These are phyloP conservation scores for Starmerella floricola DNA, from an alignment of 805 yeast genomes.

Conservation along the genomic window DNA sequence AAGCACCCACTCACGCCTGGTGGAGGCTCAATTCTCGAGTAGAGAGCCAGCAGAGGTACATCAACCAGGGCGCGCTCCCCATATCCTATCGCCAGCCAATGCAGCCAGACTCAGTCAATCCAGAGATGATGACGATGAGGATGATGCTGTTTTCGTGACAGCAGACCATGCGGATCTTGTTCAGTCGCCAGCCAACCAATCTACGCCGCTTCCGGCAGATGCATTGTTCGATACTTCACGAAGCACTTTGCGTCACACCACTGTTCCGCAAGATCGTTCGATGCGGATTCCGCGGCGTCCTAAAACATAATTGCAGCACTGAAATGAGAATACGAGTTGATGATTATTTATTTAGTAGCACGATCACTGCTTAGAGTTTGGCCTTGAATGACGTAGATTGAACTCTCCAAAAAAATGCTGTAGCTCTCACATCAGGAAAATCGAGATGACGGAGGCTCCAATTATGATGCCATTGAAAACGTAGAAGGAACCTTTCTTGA, in stretches of 20 bases:
- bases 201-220: slow-evolving; percentile 9
- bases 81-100: no score
- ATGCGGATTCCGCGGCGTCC: slow-evolving; percentile 3
- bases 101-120: no score
- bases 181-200: slow-evolving; percentile 1
- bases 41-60: no score
- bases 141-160: slow-evolving; percentile 14
- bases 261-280: slow-evolving; percentile 14
- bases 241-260: slow-evolving; percentile 3
- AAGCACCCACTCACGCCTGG: no score
- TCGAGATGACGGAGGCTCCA: slow-evolving; percentile 16
- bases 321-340: neutral
- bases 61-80: no score
- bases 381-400: no score
- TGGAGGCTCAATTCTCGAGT: no score
- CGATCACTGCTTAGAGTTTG: no score
- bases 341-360: no score
- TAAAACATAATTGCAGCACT: neutral
- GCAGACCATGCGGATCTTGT: slow-evolving; percentile 14
- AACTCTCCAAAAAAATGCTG: no score
- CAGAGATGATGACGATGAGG: no score
- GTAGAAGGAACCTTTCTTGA: slow-evolving; percentile 1
- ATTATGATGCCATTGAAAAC: slow-evolving; percentile 13
- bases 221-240: slow-evolving; percentile 11
- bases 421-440: slow-evolving; percentile 7